Percentiles rank a stretch among this genome's conserved stretches.
Evolutionary conservation across 148 eudicot species (phyloP).

Genomic region (Simmondsia chinensis): DNA sequence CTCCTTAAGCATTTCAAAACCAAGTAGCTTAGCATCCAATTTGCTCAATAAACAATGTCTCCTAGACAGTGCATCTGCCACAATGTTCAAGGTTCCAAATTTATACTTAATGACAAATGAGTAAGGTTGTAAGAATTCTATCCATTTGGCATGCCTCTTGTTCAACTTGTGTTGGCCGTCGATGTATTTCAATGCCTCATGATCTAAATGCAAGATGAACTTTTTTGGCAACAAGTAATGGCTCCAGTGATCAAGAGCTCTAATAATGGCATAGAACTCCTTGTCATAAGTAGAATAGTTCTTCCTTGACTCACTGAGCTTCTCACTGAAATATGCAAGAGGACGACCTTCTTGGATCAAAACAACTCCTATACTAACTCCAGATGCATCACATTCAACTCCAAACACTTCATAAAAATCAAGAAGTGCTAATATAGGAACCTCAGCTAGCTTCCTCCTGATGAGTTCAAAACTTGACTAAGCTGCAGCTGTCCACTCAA

Average conservation of each 20-base stretch:
- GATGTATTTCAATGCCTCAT: constrained; percentile 2
- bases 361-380: too few species aligned
- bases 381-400: constrained; percentile 12
- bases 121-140: constrained; percentile 5
- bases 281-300: constrained; percentile 8
- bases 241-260: neutral
- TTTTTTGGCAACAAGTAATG: constrained; percentile 9
- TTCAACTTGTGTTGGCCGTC: neutral
- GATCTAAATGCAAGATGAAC: constrained; percentile 5
- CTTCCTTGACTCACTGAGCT: neutral
- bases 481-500: neutral
- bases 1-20: constrained; percentile 1
- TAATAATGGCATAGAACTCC: constrained; percentile 6
- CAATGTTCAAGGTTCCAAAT: neutral
- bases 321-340: constrained; percentile 5
- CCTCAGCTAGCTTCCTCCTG: neutral
- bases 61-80: constrained; percentile 4
- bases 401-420: constrained; percentile 3
- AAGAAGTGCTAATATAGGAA: neutral
- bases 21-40: neutral
- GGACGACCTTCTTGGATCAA: neutral
- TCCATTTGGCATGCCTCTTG: constrained; percentile 5
- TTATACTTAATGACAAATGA: neutral
- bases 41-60: too few species aligned
- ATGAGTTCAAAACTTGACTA: neutral